Evolutionary conservation across 2,329 filamentous ascomycete species (phyloP), one percentile per base, ranked within the genome.

Genomic region (Colletotrichum tofieldiae): DNA sequence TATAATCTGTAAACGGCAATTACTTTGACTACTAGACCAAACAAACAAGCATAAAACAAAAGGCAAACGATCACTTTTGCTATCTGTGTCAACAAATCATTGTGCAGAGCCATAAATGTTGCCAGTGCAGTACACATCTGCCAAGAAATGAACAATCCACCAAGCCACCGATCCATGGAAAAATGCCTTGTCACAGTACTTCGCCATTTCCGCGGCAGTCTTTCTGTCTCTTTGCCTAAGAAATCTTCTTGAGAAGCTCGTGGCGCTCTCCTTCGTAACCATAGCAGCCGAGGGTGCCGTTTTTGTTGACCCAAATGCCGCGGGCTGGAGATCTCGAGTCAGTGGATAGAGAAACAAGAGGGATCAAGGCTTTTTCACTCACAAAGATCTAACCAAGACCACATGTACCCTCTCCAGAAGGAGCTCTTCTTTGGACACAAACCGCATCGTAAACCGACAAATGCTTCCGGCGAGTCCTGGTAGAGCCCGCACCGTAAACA

Each of bases 261-360:
- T 20, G 18, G 39, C n/a, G 16, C 41, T 61, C 60, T 12, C 60
- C 60, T 14, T 51, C 23, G n/a, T 51, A 5, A 16, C n/a, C 12
- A 11, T 63, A 63, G 23, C 60, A 63, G 60, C 47, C 39, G 11
- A 63, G 60, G 9, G 60, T 35, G 9, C 60, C 60, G 11, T 52
- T 51, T 20, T 41, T 49, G 35, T 16, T 63, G 35, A 63, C 60
- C 60, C 60, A 63, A 3, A 63, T 63, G 20, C 60, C 47, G 2
- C 4, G 3, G 18, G 60, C 60, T 63, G 1, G 16, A 29, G 18
- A 23, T 0, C 8, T 5, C 37, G 3, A 1, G 47, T 63, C 12
- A 63, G 23, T 35, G 7, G 5, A 32, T 32, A 11, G 6, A 49
- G 37, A 1, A 49, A n/a, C n/a, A 5, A 9, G 5, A n/a, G 23